Conservation (phyloP, 2,329 filamentous ascomycete genomes). For the Alternaria panax region DNA sequence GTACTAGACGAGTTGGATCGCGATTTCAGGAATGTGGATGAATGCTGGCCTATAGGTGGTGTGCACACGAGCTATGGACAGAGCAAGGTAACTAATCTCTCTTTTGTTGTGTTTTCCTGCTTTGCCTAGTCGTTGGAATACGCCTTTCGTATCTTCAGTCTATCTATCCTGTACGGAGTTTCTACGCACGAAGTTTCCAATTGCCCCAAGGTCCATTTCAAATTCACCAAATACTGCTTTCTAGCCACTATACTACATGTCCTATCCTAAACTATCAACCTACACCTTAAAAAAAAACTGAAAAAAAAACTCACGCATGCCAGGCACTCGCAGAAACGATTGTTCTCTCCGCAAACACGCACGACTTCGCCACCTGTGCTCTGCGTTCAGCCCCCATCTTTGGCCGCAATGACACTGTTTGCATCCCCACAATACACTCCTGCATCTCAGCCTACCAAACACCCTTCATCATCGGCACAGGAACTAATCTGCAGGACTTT, state of each 20-base stretch:
- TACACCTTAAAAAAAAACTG: neutral
- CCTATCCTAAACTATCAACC: neutral
- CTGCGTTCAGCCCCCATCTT: constrained; percentile 90
- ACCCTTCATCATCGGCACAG: constrained; percentile 80
- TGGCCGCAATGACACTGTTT: constrained; percentile 84
- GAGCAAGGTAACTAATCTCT: constrained; percentile 71
- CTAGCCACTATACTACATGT: neutral
- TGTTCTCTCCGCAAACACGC: constrained; percentile 76
- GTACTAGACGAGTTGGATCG: constrained; percentile 77
- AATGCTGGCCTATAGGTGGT: constrained; percentile 78
- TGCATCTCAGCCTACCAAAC: constrained; percentile 74
- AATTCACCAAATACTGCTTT: neutral
- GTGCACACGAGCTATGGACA: constrained; percentile 83
- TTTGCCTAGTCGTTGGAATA: neutral
- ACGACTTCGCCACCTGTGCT: constrained; percentile 75
- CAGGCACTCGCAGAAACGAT: constrained; percentile 81
- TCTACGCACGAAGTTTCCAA: neutral
- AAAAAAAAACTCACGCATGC: constrained; percentile 33
- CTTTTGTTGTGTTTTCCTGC: neutral
- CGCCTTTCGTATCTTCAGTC: neutral
- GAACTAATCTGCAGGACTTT: constrained; percentile 74
- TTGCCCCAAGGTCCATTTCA: neutral
- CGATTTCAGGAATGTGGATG: constrained; percentile 85
- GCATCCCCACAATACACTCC: constrained; percentile 75
- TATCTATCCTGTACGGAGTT: neutral